Conservation (phyloP, 2,329 filamentous ascomycete species). For the Clonostachys byssicola region DNA sequence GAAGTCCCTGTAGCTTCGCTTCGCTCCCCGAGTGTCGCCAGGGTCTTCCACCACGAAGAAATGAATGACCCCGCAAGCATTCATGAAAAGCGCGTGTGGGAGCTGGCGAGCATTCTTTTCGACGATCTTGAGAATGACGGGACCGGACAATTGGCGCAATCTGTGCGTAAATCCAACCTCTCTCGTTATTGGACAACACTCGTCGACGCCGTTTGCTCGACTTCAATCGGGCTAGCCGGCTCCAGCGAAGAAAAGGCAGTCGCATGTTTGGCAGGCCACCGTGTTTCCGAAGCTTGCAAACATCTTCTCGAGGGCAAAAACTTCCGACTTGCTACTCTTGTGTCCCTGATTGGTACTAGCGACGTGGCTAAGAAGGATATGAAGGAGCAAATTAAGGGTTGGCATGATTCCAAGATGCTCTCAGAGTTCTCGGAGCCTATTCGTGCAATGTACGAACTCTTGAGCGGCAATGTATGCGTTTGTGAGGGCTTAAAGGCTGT, state of each 20-base stretch:
- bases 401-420: constrained; percentile 77
- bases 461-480: constrained; percentile 81
- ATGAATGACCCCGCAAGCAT: constrained; percentile 36
- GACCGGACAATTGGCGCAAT: constrained; percentile 13
- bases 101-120: constrained; percentile 82
- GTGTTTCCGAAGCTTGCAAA: constrained; percentile 78
- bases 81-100: constrained; percentile 78
- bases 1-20: constrained; percentile 57
- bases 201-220: constrained; percentile 55
- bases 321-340: constrained; percentile 77
- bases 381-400: constrained; percentile 74
- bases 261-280: constrained; percentile 72
- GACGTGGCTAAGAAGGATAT: constrained; percentile 69
- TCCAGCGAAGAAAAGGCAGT: constrained; percentile 81
- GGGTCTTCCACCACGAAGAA: constrained; percentile 34
- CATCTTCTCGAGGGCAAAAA: constrained; percentile 72
- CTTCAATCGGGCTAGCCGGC: constrained; percentile 51
- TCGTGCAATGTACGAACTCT: constrained; percentile 82
- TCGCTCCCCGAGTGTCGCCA: constrained; percentile 24
- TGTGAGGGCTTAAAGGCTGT: constrained; percentile 73
- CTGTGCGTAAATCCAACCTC: constrained; percentile 58
- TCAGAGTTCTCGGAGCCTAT: constrained; percentile 84
- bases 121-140: constrained; percentile 51
- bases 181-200: constrained; percentile 62
- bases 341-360: constrained; percentile 77